Base-by-base conservation (phyloP, 805 yeast species). In the Lipomyces oligophaga region DNA sequence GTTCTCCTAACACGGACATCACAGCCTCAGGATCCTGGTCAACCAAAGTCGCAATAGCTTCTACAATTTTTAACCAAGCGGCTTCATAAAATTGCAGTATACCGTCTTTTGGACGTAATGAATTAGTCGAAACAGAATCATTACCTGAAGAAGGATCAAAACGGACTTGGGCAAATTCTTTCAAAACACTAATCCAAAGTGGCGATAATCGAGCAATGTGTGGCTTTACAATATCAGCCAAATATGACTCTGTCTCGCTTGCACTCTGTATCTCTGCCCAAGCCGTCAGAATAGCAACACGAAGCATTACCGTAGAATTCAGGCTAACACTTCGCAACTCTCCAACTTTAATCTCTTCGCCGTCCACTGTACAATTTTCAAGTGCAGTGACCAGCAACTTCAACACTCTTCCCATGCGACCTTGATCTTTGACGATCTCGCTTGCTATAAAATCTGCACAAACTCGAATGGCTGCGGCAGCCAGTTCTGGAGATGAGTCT, bases 21-120 rank as follows among this genome's bases (percentile, higher is more conserved):
- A 83, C 69, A 10, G 71, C 61, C 0, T 64, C 57, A 1, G 73
- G 67, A 51, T 81, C 72, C 18, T 68, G 70, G 33, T 79, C 79
- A 33, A 83, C 69, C 32, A 84, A 70, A 6, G 79, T 69, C 11
- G 93, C 81, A 53, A 88, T 70, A 0, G 85, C 96, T 41, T 83
- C 82, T 7, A 84, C 79, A 51, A 87, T 74, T 57, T 82, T 84
- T 30, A 83, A 67, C 96, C 96, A 88, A 31, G 80, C 76, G 16
- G 71, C 68, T 32, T 76, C 73, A 62, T 78, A 83, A 35, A 64
- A 64, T 21, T 67, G 71, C 44, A 74, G 61, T 13, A 53, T 40
- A 31, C 38, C 45, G 24, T 49, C 50, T 20, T 45, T 43, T 10
- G 50, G 11, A 3, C 50, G 46, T 11, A 26, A 34, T 5, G 31